Evolutionary conservation across 352 stramenopile genomes (phyloP).

Genomic region (Phytophthora tentaculata): DNA sequence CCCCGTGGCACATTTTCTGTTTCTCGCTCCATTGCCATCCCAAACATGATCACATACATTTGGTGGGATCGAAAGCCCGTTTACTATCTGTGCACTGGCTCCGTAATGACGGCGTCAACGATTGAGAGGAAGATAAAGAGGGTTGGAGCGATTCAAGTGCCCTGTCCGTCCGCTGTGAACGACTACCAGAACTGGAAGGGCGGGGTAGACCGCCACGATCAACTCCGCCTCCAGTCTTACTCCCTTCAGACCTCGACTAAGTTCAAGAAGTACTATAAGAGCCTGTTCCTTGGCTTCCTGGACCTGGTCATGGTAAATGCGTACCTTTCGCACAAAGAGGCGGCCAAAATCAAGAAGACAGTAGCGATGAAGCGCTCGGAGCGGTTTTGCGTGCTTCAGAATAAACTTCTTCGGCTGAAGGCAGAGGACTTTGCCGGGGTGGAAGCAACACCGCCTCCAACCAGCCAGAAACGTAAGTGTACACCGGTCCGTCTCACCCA

Average conservation of each 20-base stretch:
- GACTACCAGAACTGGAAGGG: background rate
- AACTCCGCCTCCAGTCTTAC: background rate
- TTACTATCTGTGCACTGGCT: background rate
- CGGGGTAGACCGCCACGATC: background rate
- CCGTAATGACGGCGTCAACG: background rate
- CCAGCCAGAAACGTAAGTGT: background rate
- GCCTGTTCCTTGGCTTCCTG: background rate
- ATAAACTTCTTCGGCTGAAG: background rate
- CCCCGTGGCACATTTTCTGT: background rate
- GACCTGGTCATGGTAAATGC: background rate
- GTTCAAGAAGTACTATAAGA: background rate
- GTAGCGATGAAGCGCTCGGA: background rate
- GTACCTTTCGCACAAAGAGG: background rate
- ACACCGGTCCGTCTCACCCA: background rate
- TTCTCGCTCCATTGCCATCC: background rate
- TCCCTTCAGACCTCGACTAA: background rate
- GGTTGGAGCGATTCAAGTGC: background rate
- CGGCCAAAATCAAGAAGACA: background rate
- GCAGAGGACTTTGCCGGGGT: background rate
- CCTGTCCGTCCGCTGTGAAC: background rate
- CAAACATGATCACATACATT: background rate
- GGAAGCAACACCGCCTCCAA: background rate
- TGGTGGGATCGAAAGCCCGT: background rate
- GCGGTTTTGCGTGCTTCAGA: background rate
- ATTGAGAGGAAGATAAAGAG: background rate